A percentile compares a stretch with the other conserved stretches of the same genome.
Evolutionary conservation across 139 green algal species (phyloP).

Genomic region (Picocystis salinarum): DNA sequence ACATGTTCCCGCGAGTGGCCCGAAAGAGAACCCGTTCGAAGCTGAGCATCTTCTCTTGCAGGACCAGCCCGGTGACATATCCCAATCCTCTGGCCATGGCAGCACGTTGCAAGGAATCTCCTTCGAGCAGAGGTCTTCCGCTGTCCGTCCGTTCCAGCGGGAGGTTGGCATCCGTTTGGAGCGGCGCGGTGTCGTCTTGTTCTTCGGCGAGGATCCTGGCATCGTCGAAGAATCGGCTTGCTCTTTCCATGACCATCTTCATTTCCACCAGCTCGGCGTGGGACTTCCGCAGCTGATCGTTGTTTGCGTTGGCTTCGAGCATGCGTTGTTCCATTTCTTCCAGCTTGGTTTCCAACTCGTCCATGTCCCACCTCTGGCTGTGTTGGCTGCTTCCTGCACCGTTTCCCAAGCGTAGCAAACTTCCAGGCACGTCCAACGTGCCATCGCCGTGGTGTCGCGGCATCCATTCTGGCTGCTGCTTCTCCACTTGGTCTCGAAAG

Average conservation of each 20-base stretch:
- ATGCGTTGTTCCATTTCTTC: constrained; percentile 74
- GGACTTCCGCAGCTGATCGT: constrained; percentile 48
- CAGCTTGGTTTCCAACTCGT: constrained; percentile 50
- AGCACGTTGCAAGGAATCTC: no score
- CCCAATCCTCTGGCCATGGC: constrained; percentile 69
- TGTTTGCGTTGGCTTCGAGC: constrained; percentile 72
- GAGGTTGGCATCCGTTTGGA: no score
- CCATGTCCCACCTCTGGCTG: no score
- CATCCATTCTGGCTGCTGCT: no score
- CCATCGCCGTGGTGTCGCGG: no score
- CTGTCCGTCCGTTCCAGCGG: no score
- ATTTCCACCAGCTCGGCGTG: constrained; percentile 77
- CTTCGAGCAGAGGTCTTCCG: no score
- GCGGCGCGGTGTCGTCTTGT: no score
- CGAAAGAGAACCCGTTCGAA: constrained; percentile 96
- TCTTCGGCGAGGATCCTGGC: no score
- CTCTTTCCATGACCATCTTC: constrained; percentile 86
- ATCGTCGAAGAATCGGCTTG: constrained; percentile 73
- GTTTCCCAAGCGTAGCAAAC: no score
- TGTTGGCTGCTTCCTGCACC: no score
- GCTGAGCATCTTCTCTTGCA: constrained; percentile 47
- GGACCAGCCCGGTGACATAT: constrained; percentile 75
- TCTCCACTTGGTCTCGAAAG: constrained; percentile 61
- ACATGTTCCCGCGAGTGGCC: constrained; percentile 97
- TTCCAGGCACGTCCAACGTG: no score